Conservation (phyloP, 1,284 basidiomycete species). For the Heliocybe sulcata region DNA sequence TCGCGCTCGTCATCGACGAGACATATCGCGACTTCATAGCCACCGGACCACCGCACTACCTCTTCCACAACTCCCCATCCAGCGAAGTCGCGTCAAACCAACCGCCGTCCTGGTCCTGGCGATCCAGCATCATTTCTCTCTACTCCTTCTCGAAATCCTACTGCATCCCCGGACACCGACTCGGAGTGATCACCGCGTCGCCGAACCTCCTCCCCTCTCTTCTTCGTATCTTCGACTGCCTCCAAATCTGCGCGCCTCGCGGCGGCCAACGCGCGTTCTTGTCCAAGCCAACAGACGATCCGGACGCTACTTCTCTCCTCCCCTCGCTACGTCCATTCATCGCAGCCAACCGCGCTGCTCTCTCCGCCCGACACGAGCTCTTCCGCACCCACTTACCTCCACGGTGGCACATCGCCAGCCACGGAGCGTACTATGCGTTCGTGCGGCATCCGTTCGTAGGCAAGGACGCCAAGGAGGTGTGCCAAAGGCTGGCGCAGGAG, state of each 20-base stretch:
- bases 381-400: constrained; percentile 45
- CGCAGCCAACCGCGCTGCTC: constrained; percentile 35
- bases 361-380: constrained; percentile 50
- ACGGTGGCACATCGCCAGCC: constrained; percentile 56
- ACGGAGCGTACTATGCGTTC: constrained; percentile 74
- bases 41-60: constrained; percentile 40
- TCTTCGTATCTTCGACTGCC: constrained; percentile 67
- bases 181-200: constrained; percentile 72
- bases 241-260: constrained; percentile 75
- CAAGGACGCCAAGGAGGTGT: constrained; percentile 46
- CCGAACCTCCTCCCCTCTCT: constrained; percentile 47
- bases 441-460: constrained; percentile 63
- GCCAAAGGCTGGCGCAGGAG: constrained; percentile 50
- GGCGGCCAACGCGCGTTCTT: constrained; percentile 65
- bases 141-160: constrained; percentile 84
- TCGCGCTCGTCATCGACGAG: constrained; percentile 84
- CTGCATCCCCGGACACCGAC: constrained; percentile 79
- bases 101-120: constrained; percentile 40
- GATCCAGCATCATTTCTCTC: constrained; percentile 59
- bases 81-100: constrained; percentile 4
- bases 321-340: constrained; percentile 50
- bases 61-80: constrained; percentile 29
- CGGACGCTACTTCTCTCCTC: constrained; percentile 28
- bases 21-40: constrained; percentile 84
- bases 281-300: constrained; percentile 6